phyloP scores from a whole-genome alignment of 805 yeast species.

The Hanseniaspora occidentalis region DNA sequence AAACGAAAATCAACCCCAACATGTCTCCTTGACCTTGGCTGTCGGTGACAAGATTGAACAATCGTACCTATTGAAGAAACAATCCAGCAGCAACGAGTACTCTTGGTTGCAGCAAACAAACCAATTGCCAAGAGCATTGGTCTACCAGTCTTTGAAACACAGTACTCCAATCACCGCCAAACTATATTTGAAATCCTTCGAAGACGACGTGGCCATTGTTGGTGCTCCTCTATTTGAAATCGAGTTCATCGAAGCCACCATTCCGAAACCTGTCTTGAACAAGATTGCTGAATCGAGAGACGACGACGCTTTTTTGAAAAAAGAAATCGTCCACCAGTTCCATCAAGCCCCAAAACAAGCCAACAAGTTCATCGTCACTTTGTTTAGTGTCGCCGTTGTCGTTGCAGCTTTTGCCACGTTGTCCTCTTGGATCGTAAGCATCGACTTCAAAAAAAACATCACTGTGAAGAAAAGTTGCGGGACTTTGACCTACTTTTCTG shows the following conservation, averaged over 20 bases:
- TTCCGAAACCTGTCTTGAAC: slow-evolving; percentile 9
- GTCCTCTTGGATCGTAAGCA: slow-evolving; percentile 17
- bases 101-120: slow-evolving; percentile 6
- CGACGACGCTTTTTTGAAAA: slow-evolving; percentile 30
- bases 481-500: slow-evolving; percentile 13
- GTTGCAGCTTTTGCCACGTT: slow-evolving; percentile 33
- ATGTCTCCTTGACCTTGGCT: slow-evolving; percentile 2
- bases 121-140: slow-evolving; percentile 14
- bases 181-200: slow-evolving; percentile 10
- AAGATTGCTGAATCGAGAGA: slow-evolving; percentile 9
- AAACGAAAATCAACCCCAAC: not conserved
- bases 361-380: slow-evolving; percentile 35
- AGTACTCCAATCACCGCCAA: slow-evolving; percentile 6
- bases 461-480: slow-evolving; percentile 19
- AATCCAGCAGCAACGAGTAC: not conserved
- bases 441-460: slow-evolving; percentile 11
- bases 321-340: slow-evolving; percentile 57
- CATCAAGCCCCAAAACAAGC: slow-evolving; percentile 40
- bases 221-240: slow-evolving; percentile 8
- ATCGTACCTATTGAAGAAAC: slow-evolving; percentile 2
- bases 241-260: slow-evolving; percentile 12
- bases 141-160: slow-evolving; percentile 12
- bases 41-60: slow-evolving; percentile 3
- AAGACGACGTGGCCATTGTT: slow-evolving; percentile 12
- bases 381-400: slow-evolving; percentile 34